phyloP scores from a whole-genome alignment of 2,329 filamentous ascomycete genomes.

The Leptographium procerum region DNA sequence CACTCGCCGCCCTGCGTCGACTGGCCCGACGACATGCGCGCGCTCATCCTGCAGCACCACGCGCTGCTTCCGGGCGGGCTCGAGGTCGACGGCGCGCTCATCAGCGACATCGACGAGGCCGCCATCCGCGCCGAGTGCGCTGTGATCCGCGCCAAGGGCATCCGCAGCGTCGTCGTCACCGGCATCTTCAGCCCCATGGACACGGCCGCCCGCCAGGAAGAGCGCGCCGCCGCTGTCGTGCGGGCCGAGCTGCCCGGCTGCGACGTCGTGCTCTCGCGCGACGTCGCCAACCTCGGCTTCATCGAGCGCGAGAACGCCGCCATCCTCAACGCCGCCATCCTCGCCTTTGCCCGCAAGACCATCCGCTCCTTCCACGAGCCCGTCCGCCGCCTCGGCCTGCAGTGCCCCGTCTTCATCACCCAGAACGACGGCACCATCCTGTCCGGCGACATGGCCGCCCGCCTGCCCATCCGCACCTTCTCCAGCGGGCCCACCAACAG shows the following conservation, averaged over 20 bases:
- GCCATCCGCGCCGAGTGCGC: constrained; percentile 29
- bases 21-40: constrained; percentile 38
- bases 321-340: constrained; percentile 52
- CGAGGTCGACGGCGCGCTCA: constrained; percentile 37
- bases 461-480: constrained; percentile 49
- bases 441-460: constrained; percentile 38
- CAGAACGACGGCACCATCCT: constrained; percentile 54
- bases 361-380: constrained; percentile 44
- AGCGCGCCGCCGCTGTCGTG: constrained; percentile 32
- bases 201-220: constrained; percentile 34
- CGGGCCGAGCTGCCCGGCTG: constrained; percentile 25
- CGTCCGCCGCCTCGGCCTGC: constrained; percentile 34
- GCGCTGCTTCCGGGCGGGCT: constrained; percentile 37
- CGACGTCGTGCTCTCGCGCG: constrained; percentile 38
- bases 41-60: constrained; percentile 33
- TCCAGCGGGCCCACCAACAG: constrained; percentile 53
- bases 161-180: constrained; percentile 34
- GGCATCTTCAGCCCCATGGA: constrained; percentile 45
- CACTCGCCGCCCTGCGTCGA: constrained; percentile 39
- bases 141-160: constrained; percentile 27
- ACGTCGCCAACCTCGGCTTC: constrained; percentile 42
- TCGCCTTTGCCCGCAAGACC: constrained; percentile 44
- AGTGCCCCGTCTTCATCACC: constrained; percentile 47
- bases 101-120: constrained; percentile 30
- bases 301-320: constrained; percentile 54